phyloP scores from a whole-genome alignment of 2,329 filamentous ascomycete species.

The Sarocladium oryzae region DNA sequence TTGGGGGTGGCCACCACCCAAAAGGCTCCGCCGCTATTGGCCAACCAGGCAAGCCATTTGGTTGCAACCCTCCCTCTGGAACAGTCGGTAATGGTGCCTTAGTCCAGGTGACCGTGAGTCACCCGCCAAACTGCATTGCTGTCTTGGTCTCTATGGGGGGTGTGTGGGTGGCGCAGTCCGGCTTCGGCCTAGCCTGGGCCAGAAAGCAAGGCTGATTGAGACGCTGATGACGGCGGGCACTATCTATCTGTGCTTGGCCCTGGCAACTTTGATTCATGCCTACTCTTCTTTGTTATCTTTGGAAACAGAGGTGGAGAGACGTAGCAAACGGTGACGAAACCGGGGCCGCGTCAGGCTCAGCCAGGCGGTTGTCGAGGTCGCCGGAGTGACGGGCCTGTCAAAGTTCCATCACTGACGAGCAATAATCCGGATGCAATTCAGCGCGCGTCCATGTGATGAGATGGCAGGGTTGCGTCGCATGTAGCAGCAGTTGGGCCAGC shows the following conservation, averaged over 20 bases:
- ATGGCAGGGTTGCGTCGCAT: conserved; percentile 7
- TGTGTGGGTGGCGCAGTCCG: conserved; percentile 8
- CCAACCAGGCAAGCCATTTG: not conserved
- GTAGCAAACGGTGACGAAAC: conserved; percentile 3
- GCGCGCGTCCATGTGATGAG: conserved; percentile 5
- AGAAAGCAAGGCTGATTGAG: conserved; percentile 7
- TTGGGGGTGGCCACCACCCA: not conserved
- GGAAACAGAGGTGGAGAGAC: not conserved
- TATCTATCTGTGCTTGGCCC: too few species aligned
- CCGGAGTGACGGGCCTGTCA: not conserved
- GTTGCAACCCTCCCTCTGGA: not conserved
- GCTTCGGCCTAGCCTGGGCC: conserved; percentile 3
- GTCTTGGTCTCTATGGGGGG: not conserved
- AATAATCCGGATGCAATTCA: not conserved
- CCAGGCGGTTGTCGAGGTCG: not conserved
- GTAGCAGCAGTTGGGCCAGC: not conserved
- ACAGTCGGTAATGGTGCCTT: conserved; percentile 4
- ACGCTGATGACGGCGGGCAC: conserved; percentile 5
- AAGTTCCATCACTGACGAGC: not conserved
- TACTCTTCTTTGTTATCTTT: conserved; percentile 6
- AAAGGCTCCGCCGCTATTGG: conserved; percentile 1
- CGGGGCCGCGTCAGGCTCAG: not conserved
- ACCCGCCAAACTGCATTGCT: not conserved
- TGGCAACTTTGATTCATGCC: not conserved
- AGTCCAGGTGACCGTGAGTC: conserved; percentile 8